Evolutionary conservation across 164 flowering plant species (phyloP), one percentile per base, ranked within the genome.

Genomic region (Liriodendron chinense): DNA sequence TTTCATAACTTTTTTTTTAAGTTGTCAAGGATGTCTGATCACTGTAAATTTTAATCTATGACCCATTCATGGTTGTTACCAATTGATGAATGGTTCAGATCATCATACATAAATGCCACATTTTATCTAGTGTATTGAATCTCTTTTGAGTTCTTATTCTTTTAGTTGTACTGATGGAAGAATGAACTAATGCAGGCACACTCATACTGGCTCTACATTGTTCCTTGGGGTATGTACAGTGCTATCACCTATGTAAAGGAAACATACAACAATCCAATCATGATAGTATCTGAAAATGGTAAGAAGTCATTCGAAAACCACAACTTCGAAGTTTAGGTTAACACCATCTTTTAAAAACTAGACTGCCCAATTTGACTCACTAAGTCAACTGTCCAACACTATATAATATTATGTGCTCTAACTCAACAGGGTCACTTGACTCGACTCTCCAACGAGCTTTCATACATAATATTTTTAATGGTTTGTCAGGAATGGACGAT

Each of bases 401-500:
- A n/a, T 8, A 22, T 9, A 5, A 9, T 63, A 21, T 21, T 16
- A 20, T 63, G 24, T 7, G 22, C n/a, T 2, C 4, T 20, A 8
- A 4, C 22, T 63, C 9, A 9, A 22, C 9, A 5, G 9, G 9
- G 9, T 70, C 23, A 47, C 72, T 59, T 0, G 18, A 12, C 9
- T 70, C 23, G 14, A 47, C 12, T 12, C 20, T 70, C 3, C 34
- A 28, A 28, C 34, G 1, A 28, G 34, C 34, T 28, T 28, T 28
- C 34, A 28, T 28, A 28, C 34, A 50, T 18, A 53, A 24, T 18
- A 16, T 53, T 53, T 10, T 9, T 53, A 16, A 53, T 53, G 57
- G 16, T 16, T 20, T 18, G 2, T 6, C 77, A 94, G 98, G 98
- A 56, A 94, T 90, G 97, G 97, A 94, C 82, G 86, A 94, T 71